A percentile compares a stretch with the other conserved stretches of the same genome.
Conservation (phyloP, 1,284 basidiomycete genomes). For the Cryptococcus sp. region DNA sequence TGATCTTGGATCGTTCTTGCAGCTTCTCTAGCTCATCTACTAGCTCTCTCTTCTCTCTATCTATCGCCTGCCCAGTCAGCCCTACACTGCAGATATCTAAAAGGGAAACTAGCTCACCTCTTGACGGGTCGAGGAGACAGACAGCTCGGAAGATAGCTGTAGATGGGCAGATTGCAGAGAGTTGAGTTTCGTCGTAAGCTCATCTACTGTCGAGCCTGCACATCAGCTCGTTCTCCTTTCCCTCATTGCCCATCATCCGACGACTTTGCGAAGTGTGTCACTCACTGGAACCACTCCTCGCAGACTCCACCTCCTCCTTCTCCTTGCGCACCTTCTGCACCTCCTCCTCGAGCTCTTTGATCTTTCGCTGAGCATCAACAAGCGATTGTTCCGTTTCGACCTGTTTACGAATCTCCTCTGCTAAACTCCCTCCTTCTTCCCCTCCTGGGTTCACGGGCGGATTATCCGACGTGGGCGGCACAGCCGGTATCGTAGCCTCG, state of each 20-base stretch:
- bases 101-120: constrained; percentile 20
- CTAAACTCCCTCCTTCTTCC: not conserved
- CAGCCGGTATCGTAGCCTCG: too few species aligned
- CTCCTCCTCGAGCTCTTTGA: constrained; percentile 30
- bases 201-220: constrained; percentile 29
- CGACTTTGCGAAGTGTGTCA: constrained; percentile 4
- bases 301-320: constrained; percentile 22
- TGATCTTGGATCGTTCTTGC: constrained; percentile 25
- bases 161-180: constrained; percentile 32
- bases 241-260: not conserved
- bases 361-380: constrained; percentile 30
- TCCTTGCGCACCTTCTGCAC: constrained; percentile 28
- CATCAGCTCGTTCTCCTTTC: not conserved
- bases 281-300: constrained; percentile 33
- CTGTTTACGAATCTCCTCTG: constrained; percentile 34
- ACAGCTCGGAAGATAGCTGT: constrained; percentile 27
- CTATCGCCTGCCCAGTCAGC: constrained; percentile 21
- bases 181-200: constrained; percentile 37
- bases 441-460: too few species aligned
- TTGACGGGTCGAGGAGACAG: constrained; percentile 31
- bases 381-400: constrained; percentile 45
- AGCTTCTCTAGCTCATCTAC: constrained; percentile 37
- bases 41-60: constrained; percentile 42
- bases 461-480: too few species aligned
- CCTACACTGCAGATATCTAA: not conserved